Evolutionary conservation across 768 basidiomycete genomes (phyloP), one percentile per base, ranked within the genome.

Genomic region (Termitomyces eurrhizus): DNA sequence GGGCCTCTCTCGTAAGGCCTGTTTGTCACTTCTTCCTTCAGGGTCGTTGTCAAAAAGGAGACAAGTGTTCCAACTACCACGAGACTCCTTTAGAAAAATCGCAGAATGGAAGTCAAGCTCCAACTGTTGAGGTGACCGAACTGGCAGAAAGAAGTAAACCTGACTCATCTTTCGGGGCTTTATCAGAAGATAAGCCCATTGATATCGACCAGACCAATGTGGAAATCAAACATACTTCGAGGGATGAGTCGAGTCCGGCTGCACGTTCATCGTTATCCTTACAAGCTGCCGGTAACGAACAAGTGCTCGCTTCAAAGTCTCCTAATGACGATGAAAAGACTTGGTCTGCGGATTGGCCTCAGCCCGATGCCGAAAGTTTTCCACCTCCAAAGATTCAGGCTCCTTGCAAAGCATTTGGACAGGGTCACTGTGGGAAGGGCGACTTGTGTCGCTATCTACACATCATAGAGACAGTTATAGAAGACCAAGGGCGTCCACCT

Each of bases 381-480:
- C 42, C 46, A 35, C 61, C 54, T 11, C 8, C 42, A 1, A 68
- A 68, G 56, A 63, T 65, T 4, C 62, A 71, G 53, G 59, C 66
- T 26, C 72, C 72, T 26, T 78, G 77, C 62, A 72, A 67, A 58
- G 64, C 57, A 24, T 76, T 70, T 64, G 74, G 72, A 2, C 75
- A 78, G 62, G 76, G 76, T 9, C 66, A 69, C 63, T 78, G 77
- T 53, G 11, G 7, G 12, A 62, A 26, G 12, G 74, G 73, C 13
- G 73, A 74, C 33, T 48, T 51, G 12, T 77, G 77, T 56, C 39
- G 8, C 8, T 73, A 67, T 52, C 56, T 65, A 21, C 77, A 78
- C 56, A 62, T 73, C 36, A 55, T 65, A n/a, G 60, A 61, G 32
- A 58, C n/a, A 7, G 4, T 7, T 24, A 12, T 56, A 39, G 66